Evolutionary conservation across 2,329 filamentous ascomycete species (phyloP).

Genomic region (Colletotrichum acutatum): DNA sequence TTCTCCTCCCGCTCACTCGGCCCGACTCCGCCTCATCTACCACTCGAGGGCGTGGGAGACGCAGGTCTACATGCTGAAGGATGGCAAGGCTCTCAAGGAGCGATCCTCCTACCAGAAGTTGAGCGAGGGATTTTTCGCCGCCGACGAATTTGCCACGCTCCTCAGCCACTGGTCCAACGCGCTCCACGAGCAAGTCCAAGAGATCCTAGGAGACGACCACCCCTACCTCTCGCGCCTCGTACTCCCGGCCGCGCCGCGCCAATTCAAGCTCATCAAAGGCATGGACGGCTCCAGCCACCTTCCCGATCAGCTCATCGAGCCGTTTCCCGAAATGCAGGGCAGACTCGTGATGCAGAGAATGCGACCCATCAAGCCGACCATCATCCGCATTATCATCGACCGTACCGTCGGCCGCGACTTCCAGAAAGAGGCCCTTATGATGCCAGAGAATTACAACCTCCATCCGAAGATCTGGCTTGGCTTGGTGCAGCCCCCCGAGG

Average conservation of each 20-base stretch:
- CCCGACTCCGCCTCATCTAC: not conserved
- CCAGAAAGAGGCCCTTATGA: not conserved
- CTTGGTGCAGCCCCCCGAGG: not conserved
- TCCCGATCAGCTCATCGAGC: not conserved
- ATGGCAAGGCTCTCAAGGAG: conserved; percentile 14
- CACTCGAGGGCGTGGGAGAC: not conserved
- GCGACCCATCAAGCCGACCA: not conserved
- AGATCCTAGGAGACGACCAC: not conserved
- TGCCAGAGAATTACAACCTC: conserved; percentile 13
- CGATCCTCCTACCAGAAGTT: not conserved
- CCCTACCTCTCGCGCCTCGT: conserved; percentile 1
- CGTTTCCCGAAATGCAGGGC: conserved; percentile 7
- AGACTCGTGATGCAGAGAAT: conserved; percentile 15
- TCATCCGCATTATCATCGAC: conserved; percentile 4
- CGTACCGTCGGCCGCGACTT: not conserved
- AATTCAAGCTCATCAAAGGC: not conserved
- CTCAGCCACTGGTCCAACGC: not conserved
- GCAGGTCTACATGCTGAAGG: conserved; percentile 4
- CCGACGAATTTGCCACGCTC: not conserved
- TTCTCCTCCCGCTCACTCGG: conserved; percentile 1
- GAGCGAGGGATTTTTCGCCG: not conserved
- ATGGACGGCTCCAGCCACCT: not conserved
- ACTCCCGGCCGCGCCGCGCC: not conserved
- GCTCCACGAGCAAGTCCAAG: conserved; percentile 2
- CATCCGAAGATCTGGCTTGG: conserved; percentile 18